Evolutionary conservation across 2,329 filamentous ascomycete genomes (phyloP).

Genomic region (Phialemonium atrogriseum): DNA sequence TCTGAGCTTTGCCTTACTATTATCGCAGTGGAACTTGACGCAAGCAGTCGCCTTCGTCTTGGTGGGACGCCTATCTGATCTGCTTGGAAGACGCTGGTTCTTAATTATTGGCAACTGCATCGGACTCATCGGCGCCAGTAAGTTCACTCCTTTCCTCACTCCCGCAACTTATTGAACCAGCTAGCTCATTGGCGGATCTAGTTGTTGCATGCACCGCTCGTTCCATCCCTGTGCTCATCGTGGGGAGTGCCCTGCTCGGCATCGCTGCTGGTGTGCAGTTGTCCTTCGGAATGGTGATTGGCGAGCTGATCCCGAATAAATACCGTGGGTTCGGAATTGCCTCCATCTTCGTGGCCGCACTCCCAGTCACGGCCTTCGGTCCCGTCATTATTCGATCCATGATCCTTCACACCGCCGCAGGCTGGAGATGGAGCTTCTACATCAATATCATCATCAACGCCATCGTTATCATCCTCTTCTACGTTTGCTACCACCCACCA

Average conservation of each 20-base stretch:
- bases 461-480: conserved; percentile 23
- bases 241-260: conserved; percentile 24
- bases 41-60: conserved; percentile 27
- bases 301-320: conserved; percentile 33
- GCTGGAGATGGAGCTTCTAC: conserved; percentile 31
- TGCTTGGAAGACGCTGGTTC: conserved; percentile 29
- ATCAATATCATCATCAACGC: conserved; percentile 27
- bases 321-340: conserved; percentile 25
- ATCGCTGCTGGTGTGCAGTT: conserved; percentile 26
- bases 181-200: no score
- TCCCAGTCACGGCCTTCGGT: conserved; percentile 24
- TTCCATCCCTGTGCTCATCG: conserved; percentile 23
- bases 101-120: conserved; percentile 27
- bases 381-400: conserved; percentile 19
- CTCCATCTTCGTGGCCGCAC: conserved; percentile 23
- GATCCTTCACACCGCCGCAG: conserved; percentile 15
- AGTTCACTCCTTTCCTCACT: no score
- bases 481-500: conserved; percentile 30
- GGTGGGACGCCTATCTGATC: conserved; percentile 27
- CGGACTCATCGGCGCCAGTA: conserved; percentile 25
- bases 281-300: conserved; percentile 26
- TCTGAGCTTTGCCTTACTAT: conserved; percentile 26
- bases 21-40: no score
- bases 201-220: conserved; percentile 23
- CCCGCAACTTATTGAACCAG: no score